Evolutionary conservation across 2,329 filamentous ascomycete species (phyloP).

Genomic region (Curvularia hawaiiensis): DNA sequence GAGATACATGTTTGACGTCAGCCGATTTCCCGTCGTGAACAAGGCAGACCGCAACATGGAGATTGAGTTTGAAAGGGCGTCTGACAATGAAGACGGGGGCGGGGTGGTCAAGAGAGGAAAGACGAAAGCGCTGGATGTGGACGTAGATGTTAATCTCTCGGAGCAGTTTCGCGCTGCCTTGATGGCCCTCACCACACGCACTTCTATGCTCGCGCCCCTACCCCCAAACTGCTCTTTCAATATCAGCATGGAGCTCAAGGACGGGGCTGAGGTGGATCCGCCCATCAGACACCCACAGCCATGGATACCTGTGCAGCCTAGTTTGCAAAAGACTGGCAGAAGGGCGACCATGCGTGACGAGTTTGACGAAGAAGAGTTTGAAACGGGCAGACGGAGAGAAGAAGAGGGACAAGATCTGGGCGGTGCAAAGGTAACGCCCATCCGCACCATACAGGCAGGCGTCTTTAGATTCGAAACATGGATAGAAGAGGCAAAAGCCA

Average conservation of each 20-base stretch:
- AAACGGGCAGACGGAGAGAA: constrained; percentile 20
- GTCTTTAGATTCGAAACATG: constrained; percentile 71
- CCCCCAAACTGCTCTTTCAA: constrained; percentile 74
- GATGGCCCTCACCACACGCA: constrained; percentile 64
- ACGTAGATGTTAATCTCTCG: constrained; percentile 62
- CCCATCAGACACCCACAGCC: constrained; percentile 58
- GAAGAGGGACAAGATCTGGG: constrained; percentile 50
- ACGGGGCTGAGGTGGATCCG: constrained; percentile 58
- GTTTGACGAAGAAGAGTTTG: constrained; percentile 21
- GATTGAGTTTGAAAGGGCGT: constrained; percentile 49
- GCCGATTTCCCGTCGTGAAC: constrained; percentile 58
- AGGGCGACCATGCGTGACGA: constrained; percentile 22
- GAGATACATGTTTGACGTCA: constrained; percentile 66
- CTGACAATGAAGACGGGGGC: constrained; percentile 17
- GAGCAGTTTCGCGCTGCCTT: constrained; percentile 75
- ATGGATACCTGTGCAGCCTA: constrained; percentile 65
- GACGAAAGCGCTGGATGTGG: constrained; percentile 23
- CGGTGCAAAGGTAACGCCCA: constrained; percentile 62
- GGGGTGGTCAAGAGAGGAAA: constrained; percentile 13
- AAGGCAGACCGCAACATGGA: constrained; percentile 56
- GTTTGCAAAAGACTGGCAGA: constrained; percentile 45
- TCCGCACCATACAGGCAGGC: constrained; percentile 67
- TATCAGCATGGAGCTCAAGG: constrained; percentile 73
- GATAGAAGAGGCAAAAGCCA: constrained; percentile 68
- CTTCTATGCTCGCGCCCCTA: constrained; percentile 61